Conservation (phyloP, 306 rosid genomes). For the Lotus japonicus region DNA sequence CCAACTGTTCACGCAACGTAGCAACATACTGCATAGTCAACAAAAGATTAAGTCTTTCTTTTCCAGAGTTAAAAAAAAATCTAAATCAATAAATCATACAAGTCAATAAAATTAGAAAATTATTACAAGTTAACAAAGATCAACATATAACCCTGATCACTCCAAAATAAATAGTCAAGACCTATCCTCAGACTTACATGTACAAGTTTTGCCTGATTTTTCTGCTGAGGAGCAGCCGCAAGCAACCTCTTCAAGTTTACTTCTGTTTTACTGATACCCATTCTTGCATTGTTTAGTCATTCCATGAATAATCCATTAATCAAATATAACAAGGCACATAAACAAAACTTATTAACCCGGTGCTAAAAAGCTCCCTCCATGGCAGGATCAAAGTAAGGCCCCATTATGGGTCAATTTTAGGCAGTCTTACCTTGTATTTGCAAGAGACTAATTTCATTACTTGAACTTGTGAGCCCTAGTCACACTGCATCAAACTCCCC, state of each 20-base stretch:
- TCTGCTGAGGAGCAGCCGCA: slow-evolving; percentile 80
- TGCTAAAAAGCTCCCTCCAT: too few relatives aligned
- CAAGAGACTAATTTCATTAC: too few relatives aligned
- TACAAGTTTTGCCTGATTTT: slow-evolving; percentile 73
- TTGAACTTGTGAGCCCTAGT: too few relatives aligned
- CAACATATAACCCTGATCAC: background rate
- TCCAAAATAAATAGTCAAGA: background rate
- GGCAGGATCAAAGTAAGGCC: too few relatives aligned
- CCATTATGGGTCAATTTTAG: too few relatives aligned
- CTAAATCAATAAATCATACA: background rate
- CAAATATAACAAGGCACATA: background rate
- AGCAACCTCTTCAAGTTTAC: slow-evolving; percentile 85
- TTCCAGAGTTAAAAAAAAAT: slow-evolving; percentile 4
- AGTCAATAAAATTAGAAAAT: too few relatives aligned
- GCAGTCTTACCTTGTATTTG: too few relatives aligned
- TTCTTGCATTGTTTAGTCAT: slow-evolving; percentile 29
- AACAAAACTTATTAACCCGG: background rate
- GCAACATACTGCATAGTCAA: slow-evolving; percentile 68
- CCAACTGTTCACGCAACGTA: slow-evolving; percentile 76
- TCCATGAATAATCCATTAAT: background rate
- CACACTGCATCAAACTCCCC: too few relatives aligned
- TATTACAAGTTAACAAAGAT: too few relatives aligned
- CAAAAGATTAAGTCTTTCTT: background rate
- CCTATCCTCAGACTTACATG: slow-evolving; percentile 50
- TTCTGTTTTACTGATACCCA: slow-evolving; percentile 80